phyloP scores from a whole-genome alignment of 441 rosid species.

The Croton setiger region DNA sequence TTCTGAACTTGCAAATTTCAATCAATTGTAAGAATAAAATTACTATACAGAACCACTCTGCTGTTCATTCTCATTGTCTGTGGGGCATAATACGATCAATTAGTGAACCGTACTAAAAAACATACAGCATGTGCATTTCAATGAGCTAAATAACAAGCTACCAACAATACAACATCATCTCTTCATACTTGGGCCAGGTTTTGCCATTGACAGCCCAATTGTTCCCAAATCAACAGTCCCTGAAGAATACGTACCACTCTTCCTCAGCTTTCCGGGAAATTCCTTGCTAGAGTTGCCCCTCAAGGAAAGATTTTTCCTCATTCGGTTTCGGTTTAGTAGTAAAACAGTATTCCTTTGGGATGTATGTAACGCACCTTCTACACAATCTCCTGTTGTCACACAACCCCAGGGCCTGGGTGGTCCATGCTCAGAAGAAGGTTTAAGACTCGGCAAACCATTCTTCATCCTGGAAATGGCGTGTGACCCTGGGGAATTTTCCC shows the following conservation, averaged over 20 bases:
- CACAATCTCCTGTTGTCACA: slow-evolving; percentile 48
- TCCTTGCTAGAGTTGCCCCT: slow-evolving; percentile 54
- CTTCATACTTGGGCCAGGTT: slow-evolving; percentile 32
- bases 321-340: slow-evolving; percentile 38
- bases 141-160: background rate
- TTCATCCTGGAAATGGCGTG: slow-evolving; percentile 23
- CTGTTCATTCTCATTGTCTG: background rate
- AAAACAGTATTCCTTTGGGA: slow-evolving; percentile 37
- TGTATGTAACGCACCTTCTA: slow-evolving; percentile 40
- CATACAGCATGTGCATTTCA: background rate
- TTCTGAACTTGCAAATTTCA: background rate
- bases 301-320: slow-evolving; percentile 46
- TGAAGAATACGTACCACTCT: slow-evolving; percentile 32
- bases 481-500: slow-evolving; percentile 30
- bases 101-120: background rate
- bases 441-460: slow-evolving; percentile 38
- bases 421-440: slow-evolving; percentile 39
- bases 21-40: background rate
- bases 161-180: slow-evolving; percentile 8
- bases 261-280: slow-evolving; percentile 51
- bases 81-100: background rate
- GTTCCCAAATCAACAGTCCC: slow-evolving; percentile 27
- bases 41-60: background rate
- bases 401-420: slow-evolving; percentile 60
- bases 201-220: slow-evolving; percentile 39